Conservation (phyloP, 1,284 basidiomycete genomes). For the Cutaneotrichosporon cutaneum region DNA sequence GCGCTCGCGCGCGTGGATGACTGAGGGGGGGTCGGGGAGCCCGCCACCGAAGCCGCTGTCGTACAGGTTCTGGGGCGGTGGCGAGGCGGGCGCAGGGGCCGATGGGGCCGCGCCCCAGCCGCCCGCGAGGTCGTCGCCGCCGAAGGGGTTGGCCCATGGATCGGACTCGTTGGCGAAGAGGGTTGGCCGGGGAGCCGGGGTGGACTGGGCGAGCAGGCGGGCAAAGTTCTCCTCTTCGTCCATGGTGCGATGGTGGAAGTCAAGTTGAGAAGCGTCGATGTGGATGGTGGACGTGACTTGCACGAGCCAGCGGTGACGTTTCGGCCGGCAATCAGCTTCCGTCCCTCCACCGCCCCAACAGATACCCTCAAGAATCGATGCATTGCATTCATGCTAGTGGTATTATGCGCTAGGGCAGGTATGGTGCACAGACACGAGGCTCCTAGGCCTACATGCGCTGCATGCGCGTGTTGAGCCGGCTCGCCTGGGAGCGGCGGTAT, state of each 20-base stretch:
- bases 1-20: slow-evolving; percentile 46
- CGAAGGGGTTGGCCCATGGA: slow-evolving; percentile 54
- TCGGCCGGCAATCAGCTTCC: background rate
- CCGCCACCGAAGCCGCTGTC: slow-evolving; percentile 6
- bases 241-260: slow-evolving; percentile 25
- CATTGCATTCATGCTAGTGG: slow-evolving; percentile 8
- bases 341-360: background rate
- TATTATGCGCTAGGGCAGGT: slow-evolving; percentile 2
- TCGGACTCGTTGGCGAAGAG: slow-evolving; percentile 33
- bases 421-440: background rate
- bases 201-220: slow-evolving; percentile 43
- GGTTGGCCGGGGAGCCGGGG: slow-evolving; percentile 31
- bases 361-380: background rate
- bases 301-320: no score
- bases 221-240: slow-evolving; percentile 50
- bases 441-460: slow-evolving; percentile 52
- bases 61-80: background rate
- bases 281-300: no score
- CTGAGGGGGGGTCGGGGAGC: slow-evolving; percentile 41
- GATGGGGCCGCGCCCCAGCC: slow-evolving; percentile 15
- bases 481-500: slow-evolving; percentile 71
- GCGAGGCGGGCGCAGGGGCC: background rate
- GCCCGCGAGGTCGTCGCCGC: slow-evolving; percentile 20
- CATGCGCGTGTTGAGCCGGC: slow-evolving; percentile 49
- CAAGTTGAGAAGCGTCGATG: background rate